Evolutionary conservation across 257 asterid genomes (phyloP).

Genomic region (Nicotiana undulata): DNA sequence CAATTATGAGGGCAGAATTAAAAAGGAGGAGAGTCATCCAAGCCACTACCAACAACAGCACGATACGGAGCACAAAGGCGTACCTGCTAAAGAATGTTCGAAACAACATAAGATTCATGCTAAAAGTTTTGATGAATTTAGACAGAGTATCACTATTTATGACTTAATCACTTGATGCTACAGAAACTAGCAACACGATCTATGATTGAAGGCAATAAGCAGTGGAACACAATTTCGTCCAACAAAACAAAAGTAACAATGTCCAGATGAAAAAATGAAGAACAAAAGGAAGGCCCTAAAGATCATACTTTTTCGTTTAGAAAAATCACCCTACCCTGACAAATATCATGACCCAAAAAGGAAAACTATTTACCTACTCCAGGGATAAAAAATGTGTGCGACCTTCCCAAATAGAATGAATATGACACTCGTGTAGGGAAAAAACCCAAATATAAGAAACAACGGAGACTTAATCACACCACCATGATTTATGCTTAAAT

Average conservation of each 20-base stretch:
- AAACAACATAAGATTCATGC: conserved; percentile 27
- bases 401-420: background rate
- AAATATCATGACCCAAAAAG: background rate
- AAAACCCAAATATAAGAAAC: background rate
- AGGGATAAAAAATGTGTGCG: background rate
- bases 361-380: background rate
- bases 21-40: conserved; percentile 90
- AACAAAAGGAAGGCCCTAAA: background rate
- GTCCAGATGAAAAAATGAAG: background rate
- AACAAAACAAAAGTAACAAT: background rate
- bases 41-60: conserved; percentile 74
- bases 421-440: background rate
- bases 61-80: conserved; percentile 79
- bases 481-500: background rate
- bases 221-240: background rate
- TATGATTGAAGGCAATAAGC: background rate
- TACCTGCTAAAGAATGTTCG: conserved; percentile 60
- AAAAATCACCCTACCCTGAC: background rate
- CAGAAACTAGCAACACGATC: background rate
- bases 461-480: background rate
- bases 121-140: background rate
- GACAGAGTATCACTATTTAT: background rate
- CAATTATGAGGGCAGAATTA: conserved; percentile 75
- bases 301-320: background rate
- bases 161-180: background rate